Evolutionary conservation across 2,329 filamentous ascomycete genomes (phyloP), one percentile per base, ranked within the genome.

Genomic region (Piedraia hortae): DNA sequence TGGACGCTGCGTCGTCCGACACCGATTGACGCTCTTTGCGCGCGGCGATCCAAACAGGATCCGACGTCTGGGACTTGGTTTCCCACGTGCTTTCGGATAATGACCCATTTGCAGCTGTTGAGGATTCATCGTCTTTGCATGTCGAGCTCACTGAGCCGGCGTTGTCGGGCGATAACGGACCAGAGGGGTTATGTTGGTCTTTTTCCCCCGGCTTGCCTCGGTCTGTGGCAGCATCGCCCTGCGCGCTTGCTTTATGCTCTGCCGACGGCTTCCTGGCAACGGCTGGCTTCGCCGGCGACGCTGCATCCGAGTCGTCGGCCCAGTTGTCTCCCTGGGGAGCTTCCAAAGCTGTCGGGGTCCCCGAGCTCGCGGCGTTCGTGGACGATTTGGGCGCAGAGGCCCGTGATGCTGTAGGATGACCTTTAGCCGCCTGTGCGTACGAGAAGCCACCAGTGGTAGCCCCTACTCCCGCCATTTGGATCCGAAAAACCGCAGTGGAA

Each of bases 391-490:
- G 48, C 13, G 49, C 38, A 20, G 46, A 41, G 25, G 48, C 36
- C 27, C 51, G 46, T 22, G 52, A 43, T 25, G 48, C 37, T 24
- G 51, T 39, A 25, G 60, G 51, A 37, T 70, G 61, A 39, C 80
- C 77, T 47, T 85, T 85, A 28, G 82, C 82, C 41, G 82, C 82
- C 58, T 90, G 78, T 38, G 82, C 82, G 48, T 93, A 93, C 28
- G 82, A 91, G 44, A 91, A 90, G 34, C 39, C 39, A 19, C 35
- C 35, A 12, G 38, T 34, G 34, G 37, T 39, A 14, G 29, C 26
- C 19, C 20, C 32, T 17, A 28, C 26, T 19, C 31, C 34, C 28
- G 34, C 34, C 36, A 39, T 39, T 27, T n/a, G 16, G 16, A 10
- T 10, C 10, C 10, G 7, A 17, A 17, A 17, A 17, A 17, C 16